Conservation (phyloP, 495 filamentous ascomycete genomes). For the Hypomontagnella submonticulosa region DNA sequence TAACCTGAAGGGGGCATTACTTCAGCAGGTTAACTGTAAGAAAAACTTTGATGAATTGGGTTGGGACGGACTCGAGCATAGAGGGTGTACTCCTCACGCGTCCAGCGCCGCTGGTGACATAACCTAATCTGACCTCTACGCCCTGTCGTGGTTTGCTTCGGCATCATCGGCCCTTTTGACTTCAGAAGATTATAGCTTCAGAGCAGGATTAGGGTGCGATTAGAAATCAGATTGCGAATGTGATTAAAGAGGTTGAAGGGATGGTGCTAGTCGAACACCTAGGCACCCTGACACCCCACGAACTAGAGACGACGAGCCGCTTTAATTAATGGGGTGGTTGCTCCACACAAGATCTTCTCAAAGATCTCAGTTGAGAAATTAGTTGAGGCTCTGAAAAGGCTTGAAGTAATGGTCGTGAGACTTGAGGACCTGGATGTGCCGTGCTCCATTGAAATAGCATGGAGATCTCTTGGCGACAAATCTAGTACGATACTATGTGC, state of each 20-base stretch:
- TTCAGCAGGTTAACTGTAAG: too few species aligned
- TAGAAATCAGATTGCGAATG: not conserved
- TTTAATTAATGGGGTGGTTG: too few species aligned
- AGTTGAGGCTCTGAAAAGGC: not conserved
- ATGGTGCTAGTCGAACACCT: too few species aligned
- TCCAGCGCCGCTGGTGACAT: not conserved
- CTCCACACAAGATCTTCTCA: constrained; percentile 11
- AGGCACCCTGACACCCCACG: too few species aligned
- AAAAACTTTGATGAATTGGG: not conserved
- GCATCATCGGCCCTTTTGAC: constrained; percentile 10
- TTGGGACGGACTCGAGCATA: constrained; percentile 6
- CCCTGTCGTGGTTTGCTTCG: constrained; percentile 3
- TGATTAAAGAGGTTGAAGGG: not conserved
- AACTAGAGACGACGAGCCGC: too few species aligned
- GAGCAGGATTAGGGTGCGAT: too few species aligned
- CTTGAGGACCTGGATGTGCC: not conserved
- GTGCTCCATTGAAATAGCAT: not conserved
- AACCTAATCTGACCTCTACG: constrained; percentile 12
- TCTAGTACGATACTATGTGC: not conserved
- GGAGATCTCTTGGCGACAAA: not conserved
- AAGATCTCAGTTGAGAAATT: constrained; percentile 11
- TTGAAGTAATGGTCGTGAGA: not conserved
- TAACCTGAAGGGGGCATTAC: too few species aligned
- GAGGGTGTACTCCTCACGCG: constrained; percentile 3
- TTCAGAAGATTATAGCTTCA: not conserved